phyloP scores from a whole-genome alignment of 1,284 basidiomycete genomes.

The Polyporus tsugae region DNA sequence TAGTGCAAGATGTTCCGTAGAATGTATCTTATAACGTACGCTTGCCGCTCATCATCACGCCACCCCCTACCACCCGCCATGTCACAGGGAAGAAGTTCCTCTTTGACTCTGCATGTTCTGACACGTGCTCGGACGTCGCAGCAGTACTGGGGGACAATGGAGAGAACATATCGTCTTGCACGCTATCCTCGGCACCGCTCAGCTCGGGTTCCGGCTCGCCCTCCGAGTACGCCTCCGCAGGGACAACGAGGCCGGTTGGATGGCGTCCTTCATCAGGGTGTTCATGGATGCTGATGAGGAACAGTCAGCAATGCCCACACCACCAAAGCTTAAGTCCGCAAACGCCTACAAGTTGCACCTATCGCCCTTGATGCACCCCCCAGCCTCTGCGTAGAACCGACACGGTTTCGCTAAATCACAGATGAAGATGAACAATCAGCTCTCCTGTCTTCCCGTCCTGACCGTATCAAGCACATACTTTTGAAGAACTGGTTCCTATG shows the following conservation, averaged over 20 bases:
- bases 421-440: conserved; percentile 9
- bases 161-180: conserved; percentile 20
- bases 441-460: neutral
- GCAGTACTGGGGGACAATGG: conserved; percentile 20
- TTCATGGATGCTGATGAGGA: conserved; percentile 24
- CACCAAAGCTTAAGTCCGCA: neutral
- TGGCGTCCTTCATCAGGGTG: conserved; percentile 15
- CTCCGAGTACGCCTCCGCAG: conserved; percentile 13
- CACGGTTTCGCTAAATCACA: conserved; percentile 66
- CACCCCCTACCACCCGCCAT: conserved; percentile 59
- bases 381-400: conserved; percentile 59
- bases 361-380: conserved; percentile 65
- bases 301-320: neutral
- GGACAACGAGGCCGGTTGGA: conserved; percentile 13
- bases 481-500: conserved; percentile 36
- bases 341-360: conserved; percentile 72
- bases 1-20: neutral
- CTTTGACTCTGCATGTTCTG: conserved; percentile 21
- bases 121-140: conserved; percentile 22
- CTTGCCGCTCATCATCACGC: conserved; percentile 56
- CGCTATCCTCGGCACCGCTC: conserved; percentile 30
- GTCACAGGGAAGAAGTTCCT: conserved; percentile 54
- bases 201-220: conserved; percentile 21
- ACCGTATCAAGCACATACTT: conserved; percentile 25
- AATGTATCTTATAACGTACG: conserved; percentile 40